Conservation (phyloP, 768 basidiomycete species). For the Mycena galopus region DNA sequence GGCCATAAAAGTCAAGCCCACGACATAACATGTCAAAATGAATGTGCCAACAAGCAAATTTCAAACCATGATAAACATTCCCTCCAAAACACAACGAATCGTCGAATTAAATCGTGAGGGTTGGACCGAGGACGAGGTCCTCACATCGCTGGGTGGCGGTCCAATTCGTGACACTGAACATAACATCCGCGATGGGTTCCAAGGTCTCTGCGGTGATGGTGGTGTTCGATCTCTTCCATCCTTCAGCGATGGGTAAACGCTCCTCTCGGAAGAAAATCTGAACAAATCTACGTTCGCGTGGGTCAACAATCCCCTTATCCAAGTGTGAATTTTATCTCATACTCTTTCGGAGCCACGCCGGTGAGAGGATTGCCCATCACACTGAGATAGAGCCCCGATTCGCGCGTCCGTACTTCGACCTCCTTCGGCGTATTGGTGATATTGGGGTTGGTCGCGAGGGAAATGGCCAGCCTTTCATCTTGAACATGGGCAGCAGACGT, state of each 20-base stretch:
- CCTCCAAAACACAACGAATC: not conserved
- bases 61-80: too few species aligned
- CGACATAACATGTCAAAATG: too few species aligned
- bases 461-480: not conserved
- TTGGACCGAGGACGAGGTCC: conserved; percentile 3
- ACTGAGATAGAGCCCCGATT: not conserved
- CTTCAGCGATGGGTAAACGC: not conserved
- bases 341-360: not conserved
- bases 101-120: not conserved
- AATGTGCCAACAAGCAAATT: too few species aligned
- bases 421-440: not conserved
- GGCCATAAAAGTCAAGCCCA: too few species aligned
- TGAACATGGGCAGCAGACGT: not conserved
- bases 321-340: not conserved
- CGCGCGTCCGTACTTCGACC: not conserved
- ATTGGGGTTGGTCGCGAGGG: not conserved
- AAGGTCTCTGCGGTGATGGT: not conserved
- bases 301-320: not conserved
- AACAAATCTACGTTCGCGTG: not conserved
- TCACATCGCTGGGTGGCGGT: conserved; percentile 1
- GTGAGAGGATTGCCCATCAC: not conserved
- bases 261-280: not conserved
- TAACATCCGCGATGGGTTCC: not conserved
- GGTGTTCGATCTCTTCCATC: not conserved
- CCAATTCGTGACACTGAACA: not conserved